A percentile compares a stretch with the other conserved stretches of the same genome.
These are phyloP conservation scores for Neobulgaria alba DNA, from an alignment of 2,329 filamentous ascomycete species.

Conservation along the genomic window DNA sequence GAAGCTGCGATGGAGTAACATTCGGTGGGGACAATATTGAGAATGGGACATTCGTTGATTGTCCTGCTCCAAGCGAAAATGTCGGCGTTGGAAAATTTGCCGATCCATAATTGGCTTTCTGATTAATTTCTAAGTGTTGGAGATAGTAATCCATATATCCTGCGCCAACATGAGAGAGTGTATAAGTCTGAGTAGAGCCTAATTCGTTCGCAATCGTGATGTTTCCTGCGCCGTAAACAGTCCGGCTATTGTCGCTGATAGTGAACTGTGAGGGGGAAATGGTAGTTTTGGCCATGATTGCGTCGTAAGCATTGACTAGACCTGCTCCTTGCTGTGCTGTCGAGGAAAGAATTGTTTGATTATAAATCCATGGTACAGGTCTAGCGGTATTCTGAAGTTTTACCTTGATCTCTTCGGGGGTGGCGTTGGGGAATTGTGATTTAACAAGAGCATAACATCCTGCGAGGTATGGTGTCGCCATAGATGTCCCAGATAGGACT, in stretches of 20 bases:
- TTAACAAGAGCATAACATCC: constrained; percentile 31
- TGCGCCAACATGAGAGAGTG: constrained; percentile 16
- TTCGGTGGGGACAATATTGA: constrained; percentile 10
- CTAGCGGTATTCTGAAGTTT: constrained; percentile 28
- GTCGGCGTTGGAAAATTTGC: constrained; percentile 15
- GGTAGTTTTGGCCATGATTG: constrained; percentile 19
- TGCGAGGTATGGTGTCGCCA: constrained; percentile 31
- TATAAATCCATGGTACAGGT: constrained; percentile 23
- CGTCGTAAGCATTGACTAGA: constrained; percentile 28
- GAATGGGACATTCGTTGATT: background rate
- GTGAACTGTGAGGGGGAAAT: constrained; percentile 8
- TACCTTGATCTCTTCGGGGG: constrained; percentile 24
- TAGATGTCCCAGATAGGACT: constrained; percentile 31
- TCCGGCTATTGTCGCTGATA: background rate
- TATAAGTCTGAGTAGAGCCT: constrained; percentile 12
- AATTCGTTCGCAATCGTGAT: constrained; percentile 19
- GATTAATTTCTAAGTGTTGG: constrained; percentile 12
- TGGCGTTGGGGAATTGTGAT: constrained; percentile 25
- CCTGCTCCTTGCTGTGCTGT: constrained; percentile 31
- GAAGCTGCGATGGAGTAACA: constrained; percentile 14
- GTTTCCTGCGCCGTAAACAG: constrained; percentile 4
- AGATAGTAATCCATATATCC: constrained; percentile 16
- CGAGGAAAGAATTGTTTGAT: constrained; percentile 24
- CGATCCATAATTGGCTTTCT: constrained; percentile 16
- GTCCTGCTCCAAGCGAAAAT: constrained; percentile 5